phyloP scores from a whole-genome alignment of 1,284 basidiomycete species.

The Ganoderma boninense region DNA sequence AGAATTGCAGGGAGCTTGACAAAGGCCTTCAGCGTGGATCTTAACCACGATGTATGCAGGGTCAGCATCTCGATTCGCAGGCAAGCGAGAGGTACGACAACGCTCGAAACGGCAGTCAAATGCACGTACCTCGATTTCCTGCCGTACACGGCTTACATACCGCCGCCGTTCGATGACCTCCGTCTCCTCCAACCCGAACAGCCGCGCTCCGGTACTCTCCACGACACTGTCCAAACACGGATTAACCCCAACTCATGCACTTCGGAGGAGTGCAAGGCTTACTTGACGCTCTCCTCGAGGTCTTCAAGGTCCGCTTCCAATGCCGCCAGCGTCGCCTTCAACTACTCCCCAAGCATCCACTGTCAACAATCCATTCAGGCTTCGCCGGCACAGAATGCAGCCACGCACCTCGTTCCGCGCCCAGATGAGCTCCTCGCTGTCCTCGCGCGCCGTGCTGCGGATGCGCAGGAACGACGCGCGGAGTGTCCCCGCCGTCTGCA shows the following conservation, averaged over 20 bases:
- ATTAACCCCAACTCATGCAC: background rate
- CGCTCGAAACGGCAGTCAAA: background rate
- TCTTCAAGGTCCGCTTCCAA: constrained; percentile 89
- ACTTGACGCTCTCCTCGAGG: constrained; percentile 89
- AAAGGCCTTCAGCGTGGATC: background rate
- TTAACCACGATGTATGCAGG: constrained; percentile 33
- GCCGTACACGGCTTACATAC: constrained; percentile 78
- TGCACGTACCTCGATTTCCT: constrained; percentile 73
- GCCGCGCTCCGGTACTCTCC: constrained; percentile 81
- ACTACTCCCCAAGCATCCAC: constrained; percentile 46
- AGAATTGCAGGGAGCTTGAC: no score
- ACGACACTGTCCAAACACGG: constrained; percentile 62
- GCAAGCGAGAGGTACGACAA: constrained; percentile 15
- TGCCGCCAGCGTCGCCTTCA: constrained; percentile 77
- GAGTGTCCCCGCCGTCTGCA: constrained; percentile 74
- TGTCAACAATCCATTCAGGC: background rate
- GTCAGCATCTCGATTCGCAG: background rate
- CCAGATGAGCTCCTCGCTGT: constrained; percentile 78
- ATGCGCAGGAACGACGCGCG: constrained; percentile 82
- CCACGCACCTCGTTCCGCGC: constrained; percentile 72
- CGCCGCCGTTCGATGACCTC: constrained; percentile 78
- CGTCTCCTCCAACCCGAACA: constrained; percentile 80
- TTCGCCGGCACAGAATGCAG: background rate
- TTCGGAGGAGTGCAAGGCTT: constrained; percentile 33
- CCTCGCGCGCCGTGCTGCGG: constrained; percentile 70